These are phyloP conservation scores for Teunomyces panamensis DNA, from an alignment of 805 yeast genomes.

Conservation along the genomic window DNA sequence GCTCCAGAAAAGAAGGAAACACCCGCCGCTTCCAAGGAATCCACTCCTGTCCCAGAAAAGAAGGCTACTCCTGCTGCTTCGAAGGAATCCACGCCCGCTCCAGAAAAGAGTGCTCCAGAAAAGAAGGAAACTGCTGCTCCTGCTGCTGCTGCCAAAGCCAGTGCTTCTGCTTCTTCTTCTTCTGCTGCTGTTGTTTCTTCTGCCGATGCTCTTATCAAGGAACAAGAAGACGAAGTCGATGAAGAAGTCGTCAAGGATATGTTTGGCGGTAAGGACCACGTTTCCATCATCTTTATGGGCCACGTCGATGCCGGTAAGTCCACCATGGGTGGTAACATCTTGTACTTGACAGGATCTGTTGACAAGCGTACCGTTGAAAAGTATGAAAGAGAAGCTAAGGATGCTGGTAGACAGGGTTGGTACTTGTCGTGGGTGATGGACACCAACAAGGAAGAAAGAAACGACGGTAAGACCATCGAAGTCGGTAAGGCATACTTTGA, in stretches of 20 bases:
- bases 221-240: conserved; percentile 80
- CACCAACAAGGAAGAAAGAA: conserved; percentile 97
- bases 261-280: conserved; percentile 97
- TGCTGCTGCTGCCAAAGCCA: conserved; percentile 10
- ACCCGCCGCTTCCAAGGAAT: conserved; percentile 20
- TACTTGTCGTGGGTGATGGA: conserved; percentile 99
- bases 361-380: conserved; percentile 98
- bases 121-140: conserved; percentile 3
- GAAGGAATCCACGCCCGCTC: conserved; percentile 19
- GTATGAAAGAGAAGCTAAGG: conserved; percentile 97
- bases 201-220: conserved; percentile 57
- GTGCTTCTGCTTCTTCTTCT: conserved; percentile 12
- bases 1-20: conserved; percentile 37
- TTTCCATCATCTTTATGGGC: conserved; percentile 97
- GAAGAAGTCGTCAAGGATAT: conserved; percentile 84
- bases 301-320: conserved; percentile 99
- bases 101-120: neutral
- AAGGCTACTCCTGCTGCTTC: conserved; percentile 11
- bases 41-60: neutral
- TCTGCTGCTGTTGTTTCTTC: conserved; percentile 16
- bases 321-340: conserved; percentile 97
- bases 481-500: conserved; percentile 98
- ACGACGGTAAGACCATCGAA: conserved; percentile 98
- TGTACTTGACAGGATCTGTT: conserved; percentile 92
- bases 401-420: conserved; percentile 99